Evolutionary conservation across 495 filamentous ascomycete genomes (phyloP).

Genomic region (Aspergillus sclerotioniger): DNA sequence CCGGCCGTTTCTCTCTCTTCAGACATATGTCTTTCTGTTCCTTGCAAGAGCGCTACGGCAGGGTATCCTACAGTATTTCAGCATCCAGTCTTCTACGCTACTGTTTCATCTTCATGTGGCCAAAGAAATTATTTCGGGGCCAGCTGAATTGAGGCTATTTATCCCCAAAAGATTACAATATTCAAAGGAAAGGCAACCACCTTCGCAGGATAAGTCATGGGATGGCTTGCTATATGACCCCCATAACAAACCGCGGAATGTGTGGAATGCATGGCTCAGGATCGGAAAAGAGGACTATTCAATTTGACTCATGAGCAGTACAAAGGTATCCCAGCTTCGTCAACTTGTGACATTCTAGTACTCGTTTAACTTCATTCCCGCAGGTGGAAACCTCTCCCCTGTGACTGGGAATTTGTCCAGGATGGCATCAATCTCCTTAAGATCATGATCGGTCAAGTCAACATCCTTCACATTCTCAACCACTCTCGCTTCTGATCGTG

Average conservation of each 20-base stretch:
- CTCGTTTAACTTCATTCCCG: slow-evolving; percentile 3
- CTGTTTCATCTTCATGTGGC: slow-evolving; percentile 7
- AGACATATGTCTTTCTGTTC: background rate
- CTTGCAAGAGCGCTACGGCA: background rate
- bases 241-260: background rate
- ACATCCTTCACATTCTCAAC: slow-evolving; percentile 49
- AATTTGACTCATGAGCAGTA: background rate
- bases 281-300: slow-evolving; percentile 5
- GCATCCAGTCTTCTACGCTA: background rate
- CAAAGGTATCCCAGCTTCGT: background rate
- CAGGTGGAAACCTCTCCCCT: slow-evolving; percentile 1
- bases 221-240: background rate
- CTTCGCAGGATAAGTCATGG: background rate
- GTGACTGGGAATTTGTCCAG: slow-evolving; percentile 3
- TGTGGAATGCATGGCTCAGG: slow-evolving; percentile 9
- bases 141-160: background rate
- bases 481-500: slow-evolving; percentile 50
- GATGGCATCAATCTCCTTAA: slow-evolving; percentile 46
- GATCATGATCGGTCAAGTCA: slow-evolving; percentile 46
- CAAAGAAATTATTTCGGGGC: background rate
- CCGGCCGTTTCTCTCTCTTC: background rate
- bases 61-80: background rate
- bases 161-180: background rate
- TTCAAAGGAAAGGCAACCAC: background rate
- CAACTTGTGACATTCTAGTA: slow-evolving; percentile 1